These are phyloP conservation scores for Paracamarosporium sp. DNA, from an alignment of 2,329 filamentous ascomycete species.

Conservation along the genomic window DNA sequence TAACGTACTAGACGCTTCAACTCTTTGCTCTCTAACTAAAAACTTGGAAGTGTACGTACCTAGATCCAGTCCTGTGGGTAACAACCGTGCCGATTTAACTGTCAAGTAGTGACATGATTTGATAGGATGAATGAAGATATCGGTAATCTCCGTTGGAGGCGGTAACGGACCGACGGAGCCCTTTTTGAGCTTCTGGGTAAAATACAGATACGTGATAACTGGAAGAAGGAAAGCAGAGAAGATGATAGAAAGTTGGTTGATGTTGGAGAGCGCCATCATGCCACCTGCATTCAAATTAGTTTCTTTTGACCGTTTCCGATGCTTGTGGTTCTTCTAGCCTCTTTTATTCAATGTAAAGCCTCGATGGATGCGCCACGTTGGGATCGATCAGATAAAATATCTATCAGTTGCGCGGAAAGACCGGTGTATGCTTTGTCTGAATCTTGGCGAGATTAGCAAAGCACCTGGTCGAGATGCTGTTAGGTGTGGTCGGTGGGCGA, in stretches of 20 bases:
- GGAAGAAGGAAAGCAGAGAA: constrained; percentile 38
- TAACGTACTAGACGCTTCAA: no score
- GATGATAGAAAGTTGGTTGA: constrained; percentile 31
- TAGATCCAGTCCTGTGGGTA: constrained; percentile 64
- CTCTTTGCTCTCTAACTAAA: no score
- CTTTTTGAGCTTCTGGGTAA: constrained; percentile 20
- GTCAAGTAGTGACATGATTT: constrained; percentile 71
- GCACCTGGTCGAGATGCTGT: background rate
- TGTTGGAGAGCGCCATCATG: constrained; percentile 32
- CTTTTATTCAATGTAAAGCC: no score
- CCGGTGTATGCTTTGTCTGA: background rate
- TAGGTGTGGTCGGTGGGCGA: background rate
- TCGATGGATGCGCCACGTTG: no score
- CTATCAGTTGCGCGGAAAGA: background rate
- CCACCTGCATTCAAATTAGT: no score
- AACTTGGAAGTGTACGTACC: constrained; percentile 22
- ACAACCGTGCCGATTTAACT: constrained; percentile 58
- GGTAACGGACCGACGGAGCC: constrained; percentile 35
- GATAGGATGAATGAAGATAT: constrained; percentile 67
- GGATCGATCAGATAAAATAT: background rate
- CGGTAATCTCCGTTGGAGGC: constrained; percentile 51
- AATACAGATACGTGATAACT: constrained; percentile 38
- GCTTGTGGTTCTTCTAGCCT: no score
- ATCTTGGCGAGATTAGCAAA: background rate
- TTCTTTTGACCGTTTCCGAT: no score